Evolutionary conservation across 805 yeast species (phyloP).

Genomic region (Jamesozyma hellenica): DNA sequence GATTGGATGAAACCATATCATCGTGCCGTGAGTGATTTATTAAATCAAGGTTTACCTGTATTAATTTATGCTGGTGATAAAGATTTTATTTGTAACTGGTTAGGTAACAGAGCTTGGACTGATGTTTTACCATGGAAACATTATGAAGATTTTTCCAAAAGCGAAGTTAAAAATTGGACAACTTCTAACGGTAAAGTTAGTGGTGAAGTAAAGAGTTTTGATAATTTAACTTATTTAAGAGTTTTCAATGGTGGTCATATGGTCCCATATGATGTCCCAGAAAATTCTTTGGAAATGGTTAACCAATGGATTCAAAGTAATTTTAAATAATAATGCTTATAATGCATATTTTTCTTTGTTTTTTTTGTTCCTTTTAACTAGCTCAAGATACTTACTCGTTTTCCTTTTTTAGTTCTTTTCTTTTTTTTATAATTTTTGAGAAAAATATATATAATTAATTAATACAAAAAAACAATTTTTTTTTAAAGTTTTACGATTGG

Average conservation of each 20-base stretch:
- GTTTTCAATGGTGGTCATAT: constrained; percentile 89
- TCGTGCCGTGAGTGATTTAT: constrained; percentile 55
- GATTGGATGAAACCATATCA: constrained; percentile 92
- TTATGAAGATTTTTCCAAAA: constrained; percentile 41
- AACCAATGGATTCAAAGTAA: constrained; percentile 79
- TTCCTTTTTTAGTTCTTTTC: no score
- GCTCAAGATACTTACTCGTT: no score
- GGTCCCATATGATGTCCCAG: constrained; percentile 90
- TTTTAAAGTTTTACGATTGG: no score
- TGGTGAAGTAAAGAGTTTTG: constrained; percentile 60
- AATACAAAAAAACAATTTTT: no score
- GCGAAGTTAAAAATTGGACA: constrained; percentile 38
- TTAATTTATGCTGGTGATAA: constrained; percentile 92
- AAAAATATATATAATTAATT: no score
- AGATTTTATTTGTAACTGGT: constrained; percentile 94
- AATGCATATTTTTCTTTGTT: no score
- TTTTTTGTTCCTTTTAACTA: no score
- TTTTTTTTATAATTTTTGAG: no score
- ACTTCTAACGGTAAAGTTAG: constrained; percentile 39
- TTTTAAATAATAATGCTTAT: constrained; percentile 24
- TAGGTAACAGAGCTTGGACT: constrained; percentile 86
- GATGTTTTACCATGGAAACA: constrained; percentile 61
- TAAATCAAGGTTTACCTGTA: constrained; percentile 69
- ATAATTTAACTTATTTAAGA: constrained; percentile 70
- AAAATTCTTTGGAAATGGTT: constrained; percentile 65